Evolutionary conservation across 805 yeast species (phyloP).

Genomic region (Scheffersomyces coipomensis): DNA sequence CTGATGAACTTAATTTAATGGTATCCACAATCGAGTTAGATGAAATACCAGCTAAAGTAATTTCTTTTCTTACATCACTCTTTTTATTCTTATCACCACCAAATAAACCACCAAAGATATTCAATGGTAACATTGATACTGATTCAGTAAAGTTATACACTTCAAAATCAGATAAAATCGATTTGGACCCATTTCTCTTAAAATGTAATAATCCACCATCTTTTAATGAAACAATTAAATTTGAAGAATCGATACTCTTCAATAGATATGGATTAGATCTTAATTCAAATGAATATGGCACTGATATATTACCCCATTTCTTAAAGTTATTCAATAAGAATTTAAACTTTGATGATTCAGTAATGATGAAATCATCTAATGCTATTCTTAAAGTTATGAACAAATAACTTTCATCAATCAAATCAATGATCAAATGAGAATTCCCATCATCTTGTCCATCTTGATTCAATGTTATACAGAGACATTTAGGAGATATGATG

Average conservation of each 20-base stretch:
- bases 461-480: conserved; percentile 9
- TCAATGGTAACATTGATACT: conserved; percentile 30
- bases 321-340: conserved; percentile 30
- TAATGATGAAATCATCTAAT: conserved; percentile 40
- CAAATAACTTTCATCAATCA: conserved; percentile 50
- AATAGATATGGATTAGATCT: conserved; percentile 25
- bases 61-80: conserved; percentile 11
- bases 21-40: conserved; percentile 44
- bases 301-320: conserved; percentile 67
- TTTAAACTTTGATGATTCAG: conserved; percentile 12
- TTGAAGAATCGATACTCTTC: conserved; percentile 41
- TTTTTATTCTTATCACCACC: conserved; percentile 11
- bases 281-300: conserved; percentile 59
- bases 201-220: conserved; percentile 79
- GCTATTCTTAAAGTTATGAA: conserved; percentile 50
- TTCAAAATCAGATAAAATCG: conserved; percentile 36
- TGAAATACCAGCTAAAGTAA: conserved; percentile 34
- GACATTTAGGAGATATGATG: conserved; percentile 14
- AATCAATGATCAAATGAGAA: conserved; percentile 45
- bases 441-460: conserved; percentile 9
- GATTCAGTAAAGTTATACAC: conserved; percentile 54
- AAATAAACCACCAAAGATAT: conserved; percentile 22
- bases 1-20: conserved; percentile 22
- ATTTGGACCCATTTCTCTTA: conserved; percentile 25
- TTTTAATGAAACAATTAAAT: conserved; percentile 56